These are phyloP conservation scores for Epithele typhae DNA, from an alignment of 768 basidiomycete genomes.

Conservation along the genomic window DNA sequence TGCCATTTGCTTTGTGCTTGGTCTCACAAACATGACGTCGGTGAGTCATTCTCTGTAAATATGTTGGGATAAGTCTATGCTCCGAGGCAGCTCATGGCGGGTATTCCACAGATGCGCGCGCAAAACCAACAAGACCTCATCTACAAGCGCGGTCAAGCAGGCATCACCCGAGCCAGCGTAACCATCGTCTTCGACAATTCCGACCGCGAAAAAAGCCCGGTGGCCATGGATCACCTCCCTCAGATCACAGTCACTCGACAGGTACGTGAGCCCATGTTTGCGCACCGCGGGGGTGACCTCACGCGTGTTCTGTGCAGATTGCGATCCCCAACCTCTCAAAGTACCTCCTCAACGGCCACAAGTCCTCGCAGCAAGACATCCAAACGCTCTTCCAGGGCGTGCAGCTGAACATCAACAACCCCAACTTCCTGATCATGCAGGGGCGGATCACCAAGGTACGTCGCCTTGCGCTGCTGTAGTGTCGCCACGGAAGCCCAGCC, in stretches of 20 bases:
- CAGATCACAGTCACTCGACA: constrained; percentile 98
- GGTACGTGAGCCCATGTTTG: too few relatives aligned
- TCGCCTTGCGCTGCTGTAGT: neutral
- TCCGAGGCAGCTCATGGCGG: too few relatives aligned
- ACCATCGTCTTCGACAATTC: constrained; percentile 99
- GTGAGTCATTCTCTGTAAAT: constrained; percentile 35
- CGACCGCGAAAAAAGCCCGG: constrained; percentile 77
- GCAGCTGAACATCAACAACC: constrained; percentile 98
- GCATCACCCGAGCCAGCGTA: constrained; percentile 94
- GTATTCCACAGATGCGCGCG: constrained; percentile 71
- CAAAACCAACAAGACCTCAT: constrained; percentile 96
- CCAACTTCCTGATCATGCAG: constrained; percentile 99
- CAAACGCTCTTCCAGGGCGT: constrained; percentile 95
- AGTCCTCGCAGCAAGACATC: constrained; percentile 76
- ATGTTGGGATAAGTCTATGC: too few relatives aligned
- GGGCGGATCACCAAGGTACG: constrained; percentile 95
- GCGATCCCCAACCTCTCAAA: constrained; percentile 91
- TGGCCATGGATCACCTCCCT: constrained; percentile 70
- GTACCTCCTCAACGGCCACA: constrained; percentile 95
- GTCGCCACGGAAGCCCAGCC: neutral
- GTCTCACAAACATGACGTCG: constrained; percentile 95
- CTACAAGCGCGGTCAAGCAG: constrained; percentile 98
- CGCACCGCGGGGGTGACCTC: too few relatives aligned
- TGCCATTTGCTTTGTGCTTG: constrained; percentile 97
- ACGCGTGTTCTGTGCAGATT: too few relatives aligned